Evolutionary conservation across 352 stramenopile genomes (phyloP), one percentile per base, ranked within the genome.

Genomic region (Globisporangium barbulae): DNA sequence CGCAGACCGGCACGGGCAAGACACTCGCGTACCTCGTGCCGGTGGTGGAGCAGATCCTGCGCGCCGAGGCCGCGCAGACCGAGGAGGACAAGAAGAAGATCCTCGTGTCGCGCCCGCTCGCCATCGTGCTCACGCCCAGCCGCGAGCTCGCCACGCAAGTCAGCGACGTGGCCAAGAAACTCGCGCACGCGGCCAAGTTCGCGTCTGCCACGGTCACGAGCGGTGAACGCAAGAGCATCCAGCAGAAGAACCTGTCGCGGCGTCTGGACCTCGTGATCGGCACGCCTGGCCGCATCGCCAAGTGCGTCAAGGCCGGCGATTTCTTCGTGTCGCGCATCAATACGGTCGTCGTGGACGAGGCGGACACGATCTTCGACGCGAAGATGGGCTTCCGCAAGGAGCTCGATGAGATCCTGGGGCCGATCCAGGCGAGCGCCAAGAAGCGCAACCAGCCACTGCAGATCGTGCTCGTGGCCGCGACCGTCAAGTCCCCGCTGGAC

Each of bases 321-420:
- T 81, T 95, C 57, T 91, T 83, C 28, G 68, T 95, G n/a, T 93
- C 84, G n/a, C 76, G 73, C 3, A 73, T 93, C 44, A 63, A 77
- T 39, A 90, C 81, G 4, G 55, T 93, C 50, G 78, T 93, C 41
- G 56, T 91, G 7, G 86, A 95, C 60, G 86, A 95, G 61, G 86
- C 86, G 8, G 86, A 95, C 49, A 93, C 81, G 57, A 56, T 95
- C 2, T 78, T 95, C 21, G 85, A 93, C 59, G 81, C 79, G 47
- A 93, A 92, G 57, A 91, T 92, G 81, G 86, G 86, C 8, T 95
- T 95, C 61, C 74, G 78, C 3, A 79, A 70, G 25, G 81, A 92
- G 61, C 65, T 95, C 17, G 85, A 95, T 59, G 80, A 75, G 8
- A 80, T 95, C 21, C 67, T 95, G 15, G 69, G 58, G 1, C 73